Conservation (phyloP, 2,329 filamentous ascomycete genomes). For the Aspergillus calidoustus region DNA sequence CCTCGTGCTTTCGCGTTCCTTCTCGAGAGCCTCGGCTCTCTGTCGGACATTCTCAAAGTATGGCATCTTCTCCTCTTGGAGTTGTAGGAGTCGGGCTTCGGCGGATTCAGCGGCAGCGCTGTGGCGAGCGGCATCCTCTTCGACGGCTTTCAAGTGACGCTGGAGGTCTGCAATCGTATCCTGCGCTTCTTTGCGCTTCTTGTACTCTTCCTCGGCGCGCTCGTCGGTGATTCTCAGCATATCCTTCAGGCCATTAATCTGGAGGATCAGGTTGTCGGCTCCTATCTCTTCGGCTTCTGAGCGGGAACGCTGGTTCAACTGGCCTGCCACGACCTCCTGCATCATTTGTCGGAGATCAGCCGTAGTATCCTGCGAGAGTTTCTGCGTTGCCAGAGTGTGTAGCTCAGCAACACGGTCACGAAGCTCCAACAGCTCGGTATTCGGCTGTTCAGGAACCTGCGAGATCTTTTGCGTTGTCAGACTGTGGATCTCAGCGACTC, state of each 20-base stretch:
- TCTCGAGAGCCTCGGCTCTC: conserved; percentile 69
- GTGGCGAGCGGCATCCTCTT: conserved; percentile 57
- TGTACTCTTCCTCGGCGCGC: conserved; percentile 67
- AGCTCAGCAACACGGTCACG: conserved; percentile 45
- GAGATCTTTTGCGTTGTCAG: not conserved
- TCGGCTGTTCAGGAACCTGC: conserved; percentile 25
- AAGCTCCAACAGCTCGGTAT: conserved; percentile 44
- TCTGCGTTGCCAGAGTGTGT: conserved; percentile 46
- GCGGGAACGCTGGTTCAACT: conserved; percentile 57
- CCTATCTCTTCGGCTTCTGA: conserved; percentile 59
- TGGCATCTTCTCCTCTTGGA: conserved; percentile 71
- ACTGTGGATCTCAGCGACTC: conserved; percentile 42
- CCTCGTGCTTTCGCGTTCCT: conserved; percentile 64
- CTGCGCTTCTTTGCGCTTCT: conserved; percentile 68
- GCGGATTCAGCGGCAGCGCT: conserved; percentile 65
- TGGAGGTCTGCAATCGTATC: conserved; percentile 76
- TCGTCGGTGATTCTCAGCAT: conserved; percentile 68
- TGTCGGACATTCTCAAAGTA: conserved; percentile 68
- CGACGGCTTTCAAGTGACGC: conserved; percentile 67
- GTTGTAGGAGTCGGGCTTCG: conserved; percentile 65
- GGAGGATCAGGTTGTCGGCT: conserved; percentile 56
- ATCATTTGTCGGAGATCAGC: conserved; percentile 66
- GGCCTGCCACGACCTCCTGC: conserved; percentile 65
- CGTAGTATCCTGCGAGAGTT: conserved; percentile 39
- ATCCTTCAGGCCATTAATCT: conserved; percentile 71